These are phyloP conservation scores for Gynostemma pentaphyllum DNA, from an alignment of 306 rosid species.

Conservation along the genomic window DNA sequence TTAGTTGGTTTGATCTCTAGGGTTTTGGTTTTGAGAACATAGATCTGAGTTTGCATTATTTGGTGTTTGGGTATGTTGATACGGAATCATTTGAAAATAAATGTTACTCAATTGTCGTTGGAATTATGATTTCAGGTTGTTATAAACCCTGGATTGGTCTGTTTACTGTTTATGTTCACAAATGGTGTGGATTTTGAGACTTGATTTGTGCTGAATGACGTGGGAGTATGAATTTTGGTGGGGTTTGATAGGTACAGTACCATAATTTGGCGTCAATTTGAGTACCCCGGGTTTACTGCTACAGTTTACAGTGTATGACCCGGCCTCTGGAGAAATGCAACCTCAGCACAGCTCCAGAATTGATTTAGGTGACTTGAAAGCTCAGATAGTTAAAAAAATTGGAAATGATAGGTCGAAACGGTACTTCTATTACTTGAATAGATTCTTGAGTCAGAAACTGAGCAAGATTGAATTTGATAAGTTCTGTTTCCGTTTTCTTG, in stretches of 20 bases:
- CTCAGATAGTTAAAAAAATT: slow-evolving; percentile 66
- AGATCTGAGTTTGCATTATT: slow-evolving; percentile 65
- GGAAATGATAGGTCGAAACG: slow-evolving; percentile 66
- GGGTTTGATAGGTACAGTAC: slow-evolving; percentile 34
- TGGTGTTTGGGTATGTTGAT: slow-evolving; percentile 28
- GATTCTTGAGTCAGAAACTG: slow-evolving; percentile 78
- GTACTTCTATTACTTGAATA: slow-evolving; percentile 59
- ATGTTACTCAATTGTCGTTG: slow-evolving; percentile 27
- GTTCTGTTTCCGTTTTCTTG: slow-evolving; percentile 55
- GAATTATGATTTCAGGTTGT: slow-evolving; percentile 19
- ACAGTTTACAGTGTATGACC: slow-evolving; percentile 61
- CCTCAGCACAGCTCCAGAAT: slow-evolving; percentile 83
- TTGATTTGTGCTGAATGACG: slow-evolving; percentile 22
- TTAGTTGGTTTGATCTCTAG: slow-evolving; percentile 65
- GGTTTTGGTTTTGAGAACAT: slow-evolving; percentile 48
- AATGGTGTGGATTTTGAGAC: slow-evolving; percentile 19
- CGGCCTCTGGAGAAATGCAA: slow-evolving; percentile 78
- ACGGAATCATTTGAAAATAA: slow-evolving; percentile 23
- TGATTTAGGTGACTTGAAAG: slow-evolving; percentile 83
- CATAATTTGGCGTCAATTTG: slow-evolving; percentile 30
- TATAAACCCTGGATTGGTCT: background rate
- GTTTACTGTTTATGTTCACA: background rate
- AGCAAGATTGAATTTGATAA: slow-evolving; percentile 77
- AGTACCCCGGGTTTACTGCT: slow-evolving; percentile 29
- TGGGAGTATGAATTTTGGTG: slow-evolving; percentile 39